A percentile compares a stretch with the other conserved stretches of the same genome.
Evolutionary conservation across 164 flowering plant species (phyloP).

Genomic region (Protea cynaroides): DNA sequence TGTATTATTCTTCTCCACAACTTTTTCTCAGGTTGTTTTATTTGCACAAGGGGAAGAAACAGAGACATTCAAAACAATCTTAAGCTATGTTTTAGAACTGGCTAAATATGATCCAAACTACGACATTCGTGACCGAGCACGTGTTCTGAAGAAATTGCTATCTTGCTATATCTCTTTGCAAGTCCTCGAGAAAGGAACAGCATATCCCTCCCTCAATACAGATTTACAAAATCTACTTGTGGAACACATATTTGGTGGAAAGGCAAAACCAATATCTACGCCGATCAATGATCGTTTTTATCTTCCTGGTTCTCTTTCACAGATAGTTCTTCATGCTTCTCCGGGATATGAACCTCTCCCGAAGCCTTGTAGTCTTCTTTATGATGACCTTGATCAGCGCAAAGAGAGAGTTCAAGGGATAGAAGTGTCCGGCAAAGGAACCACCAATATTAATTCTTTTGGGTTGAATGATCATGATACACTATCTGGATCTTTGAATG

Average conservation of each 20-base stretch:
- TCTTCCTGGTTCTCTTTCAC: conserved; percentile 98
- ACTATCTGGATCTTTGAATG: conserved; percentile 52
- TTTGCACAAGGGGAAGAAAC: conserved; percentile 44
- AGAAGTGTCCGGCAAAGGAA: conserved; percentile 13
- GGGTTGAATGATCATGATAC: conserved; percentile 43
- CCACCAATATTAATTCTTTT: conserved; percentile 26
- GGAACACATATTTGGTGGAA: conserved; percentile 38
- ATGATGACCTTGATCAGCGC: conserved; percentile 25
- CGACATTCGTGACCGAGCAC: conserved; percentile 89
- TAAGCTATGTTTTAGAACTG: conserved; percentile 66
- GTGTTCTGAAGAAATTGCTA: conserved; percentile 46
- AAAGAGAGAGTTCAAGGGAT: conserved; percentile 12
- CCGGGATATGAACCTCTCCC: conserved; percentile 98
- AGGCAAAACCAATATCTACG: conserved; percentile 26
- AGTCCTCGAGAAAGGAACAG: conserved; percentile 23
- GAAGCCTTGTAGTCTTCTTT: conserved; percentile 61
- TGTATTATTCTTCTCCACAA: not conserved
- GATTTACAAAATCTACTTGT: conserved; percentile 30
- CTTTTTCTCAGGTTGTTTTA: conserved; percentile 53
- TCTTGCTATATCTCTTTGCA: conserved; percentile 25
- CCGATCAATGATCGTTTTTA: conserved; percentile 48
- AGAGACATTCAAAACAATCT: conserved; percentile 27
- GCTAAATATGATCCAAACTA: conserved; percentile 73
- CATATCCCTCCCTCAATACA: conserved; percentile 12
- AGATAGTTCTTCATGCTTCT: conserved; percentile 93